Evolutionary conservation across 2,329 filamentous ascomycete genomes (phyloP).

Genomic region (Monilinia laxa): DNA sequence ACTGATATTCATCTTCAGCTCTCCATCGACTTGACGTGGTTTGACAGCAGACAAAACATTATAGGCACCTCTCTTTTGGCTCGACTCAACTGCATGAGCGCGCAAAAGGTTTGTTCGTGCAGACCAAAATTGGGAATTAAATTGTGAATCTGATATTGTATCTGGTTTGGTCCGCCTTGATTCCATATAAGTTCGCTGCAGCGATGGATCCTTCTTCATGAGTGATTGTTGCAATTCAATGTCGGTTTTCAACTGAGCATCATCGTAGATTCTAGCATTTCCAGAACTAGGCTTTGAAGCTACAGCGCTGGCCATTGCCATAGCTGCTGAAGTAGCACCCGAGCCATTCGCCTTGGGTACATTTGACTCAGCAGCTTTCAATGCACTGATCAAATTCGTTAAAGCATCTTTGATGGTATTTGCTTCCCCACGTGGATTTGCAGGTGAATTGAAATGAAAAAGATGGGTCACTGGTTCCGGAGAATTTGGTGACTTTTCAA

Average conservation of each 20-base stretch:
- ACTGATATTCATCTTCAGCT: constrained; percentile 78
- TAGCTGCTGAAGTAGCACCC: constrained; percentile 60
- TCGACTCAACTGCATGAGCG: constrained; percentile 84
- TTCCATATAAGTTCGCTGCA: constrained; percentile 86
- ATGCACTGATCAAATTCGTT: constrained; percentile 66
- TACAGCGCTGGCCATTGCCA: constrained; percentile 75
- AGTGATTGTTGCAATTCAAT: constrained; percentile 84
- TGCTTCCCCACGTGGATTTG: constrained; percentile 77
- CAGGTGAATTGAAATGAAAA: constrained; percentile 82
- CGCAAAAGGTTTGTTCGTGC: constrained; percentile 81
- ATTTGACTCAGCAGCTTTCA: constrained; percentile 47
- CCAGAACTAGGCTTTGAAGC: constrained; percentile 48
- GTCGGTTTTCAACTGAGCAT: constrained; percentile 73
- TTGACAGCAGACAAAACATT: constrained; percentile 92
- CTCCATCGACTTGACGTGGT: constrained; percentile 70
- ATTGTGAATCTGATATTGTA: constrained; percentile 74
- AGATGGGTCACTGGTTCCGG: constrained; percentile 69
- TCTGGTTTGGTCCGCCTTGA: constrained; percentile 80
- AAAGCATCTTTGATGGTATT: constrained; percentile 81
- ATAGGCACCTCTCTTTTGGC: constrained; percentile 84
- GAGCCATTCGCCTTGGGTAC: constrained; percentile 37
- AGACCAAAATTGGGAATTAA: constrained; percentile 94
- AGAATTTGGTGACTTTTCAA: constrained; percentile 64
- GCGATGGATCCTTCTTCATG: constrained; percentile 71
- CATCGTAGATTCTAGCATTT: constrained; percentile 72